Percentiles rank a stretch among this genome's conserved stretches.
Evolutionary conservation across 2,329 filamentous ascomycete genomes (phyloP).

Genomic region (Colletotrichum sidae): DNA sequence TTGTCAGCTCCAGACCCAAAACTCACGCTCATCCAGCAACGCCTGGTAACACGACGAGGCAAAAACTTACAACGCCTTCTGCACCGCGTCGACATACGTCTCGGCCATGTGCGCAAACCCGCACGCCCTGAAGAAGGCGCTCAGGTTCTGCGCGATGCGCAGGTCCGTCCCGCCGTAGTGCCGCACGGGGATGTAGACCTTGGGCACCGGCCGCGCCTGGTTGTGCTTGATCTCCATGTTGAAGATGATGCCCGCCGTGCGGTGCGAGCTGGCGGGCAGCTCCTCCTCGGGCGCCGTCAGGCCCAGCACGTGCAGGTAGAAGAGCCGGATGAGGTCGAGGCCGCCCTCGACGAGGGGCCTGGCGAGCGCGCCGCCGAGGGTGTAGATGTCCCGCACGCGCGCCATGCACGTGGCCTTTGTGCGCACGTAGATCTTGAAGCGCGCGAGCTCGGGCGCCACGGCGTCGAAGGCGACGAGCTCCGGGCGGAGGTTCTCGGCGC

Average conservation of each 20-base stretch:
- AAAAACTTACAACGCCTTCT: conserved; percentile 29
- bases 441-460: conserved; percentile 42
- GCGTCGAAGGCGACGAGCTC: conserved; percentile 50
- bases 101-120: conserved; percentile 18
- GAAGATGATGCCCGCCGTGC: conserved; percentile 49
- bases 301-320: conserved; percentile 40
- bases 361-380: conserved; percentile 39
- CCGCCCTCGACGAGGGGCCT: conserved; percentile 31
- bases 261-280: conserved; percentile 41
- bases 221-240: conserved; percentile 45
- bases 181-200: conserved; percentile 49
- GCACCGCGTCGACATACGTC: conserved; percentile 25
- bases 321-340: conserved; percentile 31
- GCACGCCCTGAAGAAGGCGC: conserved; percentile 26
- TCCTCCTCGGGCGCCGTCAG: conserved; percentile 32
- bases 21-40: too few species aligned
- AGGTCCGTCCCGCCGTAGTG: conserved; percentile 44
- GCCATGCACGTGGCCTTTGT: conserved; percentile 44
- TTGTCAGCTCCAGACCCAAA: background rate
- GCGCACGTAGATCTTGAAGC: conserved; percentile 52
- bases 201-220: conserved; percentile 40
- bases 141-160: conserved; percentile 26
- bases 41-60: too few species aligned
- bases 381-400: conserved; percentile 43
- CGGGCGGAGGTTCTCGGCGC: conserved; percentile 17